These are phyloP conservation scores for Bipolaris sorokiniana DNA, from an alignment of 2,329 filamentous ascomycete genomes.

Conservation along the genomic window DNA sequence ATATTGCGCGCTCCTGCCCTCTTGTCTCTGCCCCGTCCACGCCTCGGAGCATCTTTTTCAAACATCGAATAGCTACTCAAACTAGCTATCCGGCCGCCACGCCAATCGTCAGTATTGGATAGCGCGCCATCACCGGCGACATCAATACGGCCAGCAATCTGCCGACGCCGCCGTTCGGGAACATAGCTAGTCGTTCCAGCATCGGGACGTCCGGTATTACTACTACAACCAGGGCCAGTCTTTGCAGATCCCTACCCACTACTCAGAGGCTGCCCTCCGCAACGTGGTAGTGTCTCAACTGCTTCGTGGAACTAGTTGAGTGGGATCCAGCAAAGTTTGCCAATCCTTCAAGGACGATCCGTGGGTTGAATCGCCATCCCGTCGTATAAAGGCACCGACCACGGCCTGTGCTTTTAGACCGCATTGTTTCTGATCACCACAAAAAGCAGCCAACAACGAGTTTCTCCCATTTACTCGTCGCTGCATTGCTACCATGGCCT, in stretches of 20 bases:
- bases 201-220: slow-evolving; percentile 25
- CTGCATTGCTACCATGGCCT: slow-evolving; percentile 23
- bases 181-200: slow-evolving; percentile 4
- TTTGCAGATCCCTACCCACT: slow-evolving; percentile 17
- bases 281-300: slow-evolving; percentile 29
- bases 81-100: background rate
- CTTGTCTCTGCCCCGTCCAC: background rate
- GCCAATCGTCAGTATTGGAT: background rate
- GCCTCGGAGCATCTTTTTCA: background rate
- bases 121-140: background rate
- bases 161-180: slow-evolving; percentile 2
- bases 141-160: background rate
- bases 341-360: slow-evolving; percentile 1
- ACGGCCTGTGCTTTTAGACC: slow-evolving; percentile 6
- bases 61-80: slow-evolving; percentile 1
- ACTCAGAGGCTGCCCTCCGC: slow-evolving; percentile 21
- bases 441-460: slow-evolving; percentile 1
- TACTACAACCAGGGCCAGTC: slow-evolving; percentile 17
- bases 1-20: slow-evolving; percentile 8
- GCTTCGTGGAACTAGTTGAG: slow-evolving; percentile 14
- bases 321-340: slow-evolving; percentile 1
- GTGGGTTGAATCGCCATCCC: background rate
- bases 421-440: background rate
- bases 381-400: slow-evolving; percentile 21
- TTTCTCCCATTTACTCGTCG: background rate